phyloP scores from a whole-genome alignment of 441 rosid species.

The Croton laevigatus region DNA sequence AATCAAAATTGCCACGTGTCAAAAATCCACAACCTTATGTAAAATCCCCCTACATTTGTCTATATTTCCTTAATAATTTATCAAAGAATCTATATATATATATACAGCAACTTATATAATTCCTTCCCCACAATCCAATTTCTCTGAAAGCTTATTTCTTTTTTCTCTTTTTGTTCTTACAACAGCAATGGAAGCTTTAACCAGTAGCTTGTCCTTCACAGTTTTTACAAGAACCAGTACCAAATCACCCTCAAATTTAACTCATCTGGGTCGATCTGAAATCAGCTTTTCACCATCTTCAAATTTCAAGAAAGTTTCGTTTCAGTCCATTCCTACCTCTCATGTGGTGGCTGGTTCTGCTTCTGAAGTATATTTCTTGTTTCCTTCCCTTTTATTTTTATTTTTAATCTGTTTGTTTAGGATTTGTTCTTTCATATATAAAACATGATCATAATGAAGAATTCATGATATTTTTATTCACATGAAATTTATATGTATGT shows the following conservation, averaged over 20 bases:
- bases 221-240: slow-evolving; percentile 12
- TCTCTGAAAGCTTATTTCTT: neutral
- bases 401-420: too few species aligned
- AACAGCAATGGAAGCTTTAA: slow-evolving; percentile 34
- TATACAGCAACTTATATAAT: neutral
- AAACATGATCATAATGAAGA: too few species aligned
- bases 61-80: neutral
- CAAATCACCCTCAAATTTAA: slow-evolving; percentile 2
- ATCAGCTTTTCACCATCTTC: slow-evolving; percentile 18
- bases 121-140: neutral
- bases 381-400: neutral
- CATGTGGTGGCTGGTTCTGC: slow-evolving; percentile 14
- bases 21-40: neutral
- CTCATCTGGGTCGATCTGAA: slow-evolving; percentile 21
- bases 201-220: slow-evolving; percentile 16
- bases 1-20: slow-evolving; percentile 17
- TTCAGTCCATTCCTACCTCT: slow-evolving; percentile 7
- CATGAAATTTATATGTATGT: too few species aligned
- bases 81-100: neutral
- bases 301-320: slow-evolving; percentile 14
- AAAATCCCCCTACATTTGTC: slow-evolving; percentile 1
- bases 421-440: too few species aligned
- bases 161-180: too few species aligned
- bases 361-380: slow-evolving; percentile 19
- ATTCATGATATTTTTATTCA: too few species aligned